These are phyloP conservation scores for Acer yangbiense DNA, from an alignment of 345 rosid genomes.

Conservation along the genomic window DNA sequence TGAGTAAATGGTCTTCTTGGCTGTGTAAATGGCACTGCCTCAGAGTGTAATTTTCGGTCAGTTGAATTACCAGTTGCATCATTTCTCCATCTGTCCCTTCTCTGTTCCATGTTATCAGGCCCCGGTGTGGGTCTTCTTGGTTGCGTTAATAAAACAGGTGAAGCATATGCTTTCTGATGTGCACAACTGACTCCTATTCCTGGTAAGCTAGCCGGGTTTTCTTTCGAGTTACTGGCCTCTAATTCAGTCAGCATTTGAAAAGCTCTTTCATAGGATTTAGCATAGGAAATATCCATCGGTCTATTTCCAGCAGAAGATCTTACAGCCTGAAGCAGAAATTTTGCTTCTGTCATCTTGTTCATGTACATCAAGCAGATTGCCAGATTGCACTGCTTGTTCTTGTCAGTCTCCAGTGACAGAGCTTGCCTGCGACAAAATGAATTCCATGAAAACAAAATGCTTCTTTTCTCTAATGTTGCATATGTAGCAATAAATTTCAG, in stretches of 20 bases:
- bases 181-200: conserved; percentile 5
- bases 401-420: conserved; percentile 58
- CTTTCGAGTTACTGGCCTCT: conserved; percentile 33
- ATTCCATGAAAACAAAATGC: not conserved
- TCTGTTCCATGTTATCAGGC: not conserved
- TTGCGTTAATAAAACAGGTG: conserved; percentile 26
- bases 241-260: conserved; percentile 48
- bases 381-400: conserved; percentile 75
- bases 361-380: conserved; percentile 75
- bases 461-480: not conserved
- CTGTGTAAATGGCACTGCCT: conserved; percentile 36
- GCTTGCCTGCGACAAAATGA: conserved; percentile 53
- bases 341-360: conserved; percentile 72
- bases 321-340: conserved; percentile 54
- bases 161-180: conserved; percentile 11
- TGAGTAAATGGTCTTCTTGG: conserved; percentile 28
- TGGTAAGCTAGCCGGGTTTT: conserved; percentile 6
- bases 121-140: conserved; percentile 8
- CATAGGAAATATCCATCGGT: conserved; percentile 58
- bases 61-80: conserved; percentile 3
- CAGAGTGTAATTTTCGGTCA: not conserved
- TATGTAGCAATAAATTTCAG: not conserved
- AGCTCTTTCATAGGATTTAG: conserved; percentile 70
- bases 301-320: conserved; percentile 37
- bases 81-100: conserved; percentile 15